These are phyloP conservation scores for Collybia sordida DNA, from an alignment of 768 basidiomycete species.

Conservation along the genomic window DNA sequence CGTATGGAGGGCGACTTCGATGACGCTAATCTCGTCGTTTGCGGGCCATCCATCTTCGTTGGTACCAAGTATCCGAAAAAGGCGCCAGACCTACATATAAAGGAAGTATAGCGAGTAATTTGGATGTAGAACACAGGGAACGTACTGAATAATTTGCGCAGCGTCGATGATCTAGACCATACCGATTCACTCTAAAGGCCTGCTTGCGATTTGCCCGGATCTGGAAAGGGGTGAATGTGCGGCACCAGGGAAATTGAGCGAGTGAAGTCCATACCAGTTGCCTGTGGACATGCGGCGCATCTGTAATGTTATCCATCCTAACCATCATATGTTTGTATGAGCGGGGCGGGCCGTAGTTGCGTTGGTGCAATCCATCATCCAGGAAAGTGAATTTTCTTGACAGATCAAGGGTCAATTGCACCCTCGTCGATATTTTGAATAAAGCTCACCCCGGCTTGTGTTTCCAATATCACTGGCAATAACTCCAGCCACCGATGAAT, in stretches of 20 bases:
- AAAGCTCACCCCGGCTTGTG: conserved; percentile 32
- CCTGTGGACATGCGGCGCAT: conserved; percentile 41
- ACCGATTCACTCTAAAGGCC: conserved; percentile 36
- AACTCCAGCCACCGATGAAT: conserved; percentile 54
- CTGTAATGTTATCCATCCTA: conserved; percentile 67
- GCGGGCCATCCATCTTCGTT: conserved; percentile 34
- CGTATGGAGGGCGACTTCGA: conserved; percentile 60
- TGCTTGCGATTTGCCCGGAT: conserved; percentile 43
- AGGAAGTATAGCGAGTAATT: background rate
- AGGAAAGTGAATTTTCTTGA: conserved; percentile 47
- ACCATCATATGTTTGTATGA: conserved; percentile 63
- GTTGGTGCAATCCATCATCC: conserved; percentile 34
- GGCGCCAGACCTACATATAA: conserved; percentile 40
- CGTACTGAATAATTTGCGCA: too few species aligned
- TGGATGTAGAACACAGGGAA: conserved; percentile 32
- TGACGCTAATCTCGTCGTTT: conserved; percentile 48
- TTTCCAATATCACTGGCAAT: conserved; percentile 48
- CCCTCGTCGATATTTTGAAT: background rate
- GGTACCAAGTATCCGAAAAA: conserved; percentile 44
- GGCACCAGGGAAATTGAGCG: background rate
- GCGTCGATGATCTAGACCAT: conserved; percentile 43
- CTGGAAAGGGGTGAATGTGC: conserved; percentile 15
- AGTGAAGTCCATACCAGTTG: conserved; percentile 48
- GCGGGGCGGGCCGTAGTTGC: conserved; percentile 42
- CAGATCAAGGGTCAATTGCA: background rate